phyloP scores from a whole-genome alignment of 768 basidiomycete genomes.

The Cyclocybe cylindracea region DNA sequence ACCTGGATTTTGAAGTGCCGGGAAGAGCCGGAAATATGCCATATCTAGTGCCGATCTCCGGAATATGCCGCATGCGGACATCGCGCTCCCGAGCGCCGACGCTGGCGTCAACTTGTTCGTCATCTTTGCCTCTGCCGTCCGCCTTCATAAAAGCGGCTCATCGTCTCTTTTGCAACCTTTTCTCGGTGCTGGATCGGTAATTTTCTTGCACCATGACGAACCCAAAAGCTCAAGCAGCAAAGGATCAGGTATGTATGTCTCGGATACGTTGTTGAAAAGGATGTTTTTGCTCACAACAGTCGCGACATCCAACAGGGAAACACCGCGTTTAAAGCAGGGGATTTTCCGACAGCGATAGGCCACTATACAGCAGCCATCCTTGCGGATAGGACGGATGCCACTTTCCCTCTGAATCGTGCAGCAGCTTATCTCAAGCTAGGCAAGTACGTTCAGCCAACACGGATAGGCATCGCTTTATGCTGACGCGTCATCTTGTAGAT shows the following conservation, averaged over 20 bases:
- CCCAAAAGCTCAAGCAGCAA: conserved; percentile 32
- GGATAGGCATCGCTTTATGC: not conserved
- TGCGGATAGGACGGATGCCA: conserved; percentile 68
- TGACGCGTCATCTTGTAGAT: conserved; percentile 39
- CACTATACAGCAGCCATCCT: conserved; percentile 84
- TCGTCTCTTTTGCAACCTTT: too few relatives aligned
- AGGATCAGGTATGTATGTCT: conserved; percentile 34
- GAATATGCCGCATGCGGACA: too few relatives aligned
- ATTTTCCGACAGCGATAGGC: conserved; percentile 79
- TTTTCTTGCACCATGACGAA: conserved; percentile 8
- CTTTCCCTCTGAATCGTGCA: conserved; percentile 84
- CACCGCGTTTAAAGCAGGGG: conserved; percentile 76
- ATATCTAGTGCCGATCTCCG: too few relatives aligned
- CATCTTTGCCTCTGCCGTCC: too few relatives aligned
- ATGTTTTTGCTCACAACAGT: not conserved
- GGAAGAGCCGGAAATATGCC: not conserved
- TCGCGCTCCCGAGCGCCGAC: too few relatives aligned
- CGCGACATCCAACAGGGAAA: conserved; percentile 68
- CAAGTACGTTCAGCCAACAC: conserved; percentile 67
- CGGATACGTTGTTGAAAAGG: not conserved
- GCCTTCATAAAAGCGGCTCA: too few relatives aligned
- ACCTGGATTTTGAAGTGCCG: not conserved
- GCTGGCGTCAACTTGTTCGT: too few relatives aligned
- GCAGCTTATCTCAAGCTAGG: conserved; percentile 92
- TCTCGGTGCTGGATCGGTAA: too few relatives aligned